Percentiles rank a stretch among this genome's conserved stretches.
Conservation (phyloP, 78 protist genomes). For the Creolimax fragrantissima region DNA sequence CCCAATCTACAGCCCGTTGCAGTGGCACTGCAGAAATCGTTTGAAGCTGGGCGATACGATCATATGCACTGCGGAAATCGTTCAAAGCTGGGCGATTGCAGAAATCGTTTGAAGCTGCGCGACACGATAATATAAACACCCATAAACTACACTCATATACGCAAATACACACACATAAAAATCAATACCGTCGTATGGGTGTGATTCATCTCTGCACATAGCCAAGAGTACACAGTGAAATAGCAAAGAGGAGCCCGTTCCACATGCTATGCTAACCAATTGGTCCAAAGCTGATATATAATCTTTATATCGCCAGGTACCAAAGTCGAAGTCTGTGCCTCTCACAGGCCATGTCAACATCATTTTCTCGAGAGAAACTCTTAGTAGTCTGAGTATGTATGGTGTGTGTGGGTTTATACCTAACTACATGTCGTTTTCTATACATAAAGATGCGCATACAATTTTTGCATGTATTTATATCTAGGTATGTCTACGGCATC, state of each 20-base stretch:
- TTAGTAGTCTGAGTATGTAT: neutral
- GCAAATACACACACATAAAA: neutral
- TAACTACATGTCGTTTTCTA: neutral
- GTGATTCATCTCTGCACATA: neutral
- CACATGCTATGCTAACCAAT: neutral
- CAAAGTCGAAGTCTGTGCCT: neutral
- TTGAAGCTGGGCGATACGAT: no score
- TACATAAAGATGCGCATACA: neutral
- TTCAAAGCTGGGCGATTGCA: no score
- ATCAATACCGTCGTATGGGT: neutral
- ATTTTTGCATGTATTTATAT: no score
- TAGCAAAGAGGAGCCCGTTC: neutral
- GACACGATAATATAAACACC: no score
- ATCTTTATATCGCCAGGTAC: neutral
- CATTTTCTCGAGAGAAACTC: neutral
- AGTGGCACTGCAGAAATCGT: no score
- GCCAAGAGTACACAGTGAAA: neutral
- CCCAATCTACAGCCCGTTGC: no score
- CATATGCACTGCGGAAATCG: no score
- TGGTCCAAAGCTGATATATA: neutral
- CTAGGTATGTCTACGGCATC: no score
- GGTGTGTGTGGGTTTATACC: neutral
- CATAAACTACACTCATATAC: neutral
- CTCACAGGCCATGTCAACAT: neutral
- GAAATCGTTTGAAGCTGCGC: no score